Conservation (phyloP, 306 rosid species). For the Aeschynomene evenia region DNA sequence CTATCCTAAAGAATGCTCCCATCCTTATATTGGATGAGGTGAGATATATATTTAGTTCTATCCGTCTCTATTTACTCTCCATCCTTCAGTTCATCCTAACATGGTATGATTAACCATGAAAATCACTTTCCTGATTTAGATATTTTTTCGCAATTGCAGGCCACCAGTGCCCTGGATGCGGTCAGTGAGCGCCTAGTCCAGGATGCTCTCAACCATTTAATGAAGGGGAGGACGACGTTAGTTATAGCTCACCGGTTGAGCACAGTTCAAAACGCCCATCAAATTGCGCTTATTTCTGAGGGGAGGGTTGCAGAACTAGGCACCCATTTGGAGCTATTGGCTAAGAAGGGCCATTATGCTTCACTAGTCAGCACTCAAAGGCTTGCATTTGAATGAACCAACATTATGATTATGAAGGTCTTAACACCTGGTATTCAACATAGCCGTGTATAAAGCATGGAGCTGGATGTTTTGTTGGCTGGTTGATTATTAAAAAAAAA, state of each 20-base stretch:
- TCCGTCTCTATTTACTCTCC: conserved; percentile 16
- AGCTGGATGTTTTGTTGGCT: conserved; percentile 17
- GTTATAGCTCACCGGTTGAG: conserved; percentile 93
- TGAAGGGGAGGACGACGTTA: conserved; percentile 87
- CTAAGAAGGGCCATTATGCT: conserved; percentile 80
- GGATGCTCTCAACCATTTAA: conserved; percentile 71
- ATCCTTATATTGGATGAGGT: conserved; percentile 92
- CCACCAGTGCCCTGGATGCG: conserved; percentile 90
- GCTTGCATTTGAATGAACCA: conserved; percentile 79
- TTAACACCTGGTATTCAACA: conserved; percentile 14
- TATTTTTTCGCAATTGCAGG: conserved; percentile 52
- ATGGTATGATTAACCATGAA: conserved; percentile 10
- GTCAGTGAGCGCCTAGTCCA: conserved; percentile 89
- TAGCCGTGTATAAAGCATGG: background rate
- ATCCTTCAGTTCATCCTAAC: conserved; percentile 7
- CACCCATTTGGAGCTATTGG: conserved; percentile 71
- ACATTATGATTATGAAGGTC: background rate
- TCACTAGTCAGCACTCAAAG: conserved; percentile 83
- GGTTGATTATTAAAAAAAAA: background rate
- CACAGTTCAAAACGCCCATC: conserved; percentile 89
- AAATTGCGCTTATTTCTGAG: conserved; percentile 73
- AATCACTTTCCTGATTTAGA: background rate
- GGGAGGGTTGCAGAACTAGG: conserved; percentile 79
- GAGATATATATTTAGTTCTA: conserved; percentile 15
- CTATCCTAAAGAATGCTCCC: conserved; percentile 86